Base-by-base conservation (phyloP, 306 rosid genomes). In the Fagus sylvatica region DNA sequence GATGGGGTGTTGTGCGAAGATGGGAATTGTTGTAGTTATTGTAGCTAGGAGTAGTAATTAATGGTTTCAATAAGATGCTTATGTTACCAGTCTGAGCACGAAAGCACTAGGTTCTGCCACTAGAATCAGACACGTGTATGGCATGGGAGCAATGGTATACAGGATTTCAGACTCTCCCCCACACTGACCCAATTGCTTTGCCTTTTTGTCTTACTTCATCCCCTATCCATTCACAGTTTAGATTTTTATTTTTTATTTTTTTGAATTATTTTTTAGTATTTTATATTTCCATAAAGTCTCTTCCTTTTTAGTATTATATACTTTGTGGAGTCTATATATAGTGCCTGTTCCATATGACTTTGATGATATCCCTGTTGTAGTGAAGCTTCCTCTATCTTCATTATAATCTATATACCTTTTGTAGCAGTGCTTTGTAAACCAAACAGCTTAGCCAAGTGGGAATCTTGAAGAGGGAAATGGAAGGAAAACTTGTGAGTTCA, bases 141-240 rank as follows among this genome's bases (percentile, higher is more conserved):
- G 16, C 65, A 17, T 59, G 57, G 69, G 53, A n/a, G 40, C 5
- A 39, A 5, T 56, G 56, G 49, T 22, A 10, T 46, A 10, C 64
- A 30, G 64, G 5, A 36, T 30, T 64, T 3, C 1, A 32, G 55
- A 6, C 46, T 36, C 64, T 39, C 16, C 57, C 51, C 10, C 33
- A 11, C 43, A 9, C 51, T 59, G 73, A 68, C 74, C n/a, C 62
- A 34, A 64, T 48, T 59, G 84, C 82, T 61, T 77, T 17, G 77
- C 66, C 70, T 43, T 76, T 80, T 76, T 76, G 87, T 84, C 87
- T 73, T 61, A 76, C 79, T 69, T 77, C 59, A 28, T 74, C 56
- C 56, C 69, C 73, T 40, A 73, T 61, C 76, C 76, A 32, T 69
- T 10, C 33, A 49, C 61, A 16, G 37, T 40, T 9, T 37, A 11